A percentile compares a stretch with the other conserved stretches of the same genome.
Conservation (phyloP, 306 rosid species). For the Dalbergia cochinchinensis region DNA sequence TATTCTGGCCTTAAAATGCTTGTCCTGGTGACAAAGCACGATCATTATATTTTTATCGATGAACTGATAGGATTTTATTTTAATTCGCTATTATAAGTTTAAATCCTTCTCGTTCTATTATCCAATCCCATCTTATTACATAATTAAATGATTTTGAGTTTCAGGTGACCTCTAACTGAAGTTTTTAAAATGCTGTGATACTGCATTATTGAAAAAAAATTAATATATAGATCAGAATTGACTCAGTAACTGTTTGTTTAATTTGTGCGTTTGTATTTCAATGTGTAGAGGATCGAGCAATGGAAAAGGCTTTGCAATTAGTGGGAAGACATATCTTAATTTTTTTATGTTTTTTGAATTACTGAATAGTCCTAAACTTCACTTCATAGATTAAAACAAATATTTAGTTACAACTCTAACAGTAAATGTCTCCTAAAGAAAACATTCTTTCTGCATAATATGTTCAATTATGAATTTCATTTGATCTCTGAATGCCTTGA, state of each 20-base stretch:
- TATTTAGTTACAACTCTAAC: slow-evolving; percentile 5
- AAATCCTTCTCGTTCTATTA: background rate
- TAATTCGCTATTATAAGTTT: background rate
- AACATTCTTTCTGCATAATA: background rate
- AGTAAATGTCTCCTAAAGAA: background rate
- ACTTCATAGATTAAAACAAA: background rate
- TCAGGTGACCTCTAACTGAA: background rate
- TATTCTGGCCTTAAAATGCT: background rate
- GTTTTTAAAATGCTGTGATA: background rate
- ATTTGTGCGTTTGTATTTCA: background rate
- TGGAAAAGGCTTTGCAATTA: too few relatives aligned
- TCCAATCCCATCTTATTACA: background rate
- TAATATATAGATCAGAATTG: background rate
- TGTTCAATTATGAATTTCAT: slow-evolving; percentile 17
- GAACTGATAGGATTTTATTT: slow-evolving; percentile 14
- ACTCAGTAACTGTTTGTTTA: background rate
- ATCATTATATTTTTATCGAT: slow-evolving; percentile 1
- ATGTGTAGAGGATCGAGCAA: background rate
- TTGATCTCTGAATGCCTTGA: slow-evolving; percentile 23
- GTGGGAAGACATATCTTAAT: background rate
- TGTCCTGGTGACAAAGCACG: slow-evolving; percentile 8
- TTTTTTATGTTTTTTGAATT: background rate
- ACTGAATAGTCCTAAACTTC: background rate
- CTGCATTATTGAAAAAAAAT: background rate
- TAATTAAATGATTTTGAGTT: slow-evolving; percentile 5